Conservation (phyloP, 495 filamentous ascomycete species). For the Penicillium goetzii region DNA sequence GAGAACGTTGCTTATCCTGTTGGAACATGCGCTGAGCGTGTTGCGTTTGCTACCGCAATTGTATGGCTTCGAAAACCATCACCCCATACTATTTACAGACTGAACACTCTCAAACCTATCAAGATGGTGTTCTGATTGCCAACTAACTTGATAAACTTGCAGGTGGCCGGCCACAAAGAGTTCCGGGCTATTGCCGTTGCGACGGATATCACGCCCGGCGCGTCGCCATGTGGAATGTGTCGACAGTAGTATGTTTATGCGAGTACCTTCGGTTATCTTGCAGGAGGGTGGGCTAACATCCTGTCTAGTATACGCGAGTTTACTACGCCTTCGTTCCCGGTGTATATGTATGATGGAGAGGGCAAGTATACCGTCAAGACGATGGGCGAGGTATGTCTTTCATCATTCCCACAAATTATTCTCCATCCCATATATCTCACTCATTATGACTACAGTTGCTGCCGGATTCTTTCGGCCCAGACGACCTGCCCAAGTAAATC, state of each 20-base stretch:
- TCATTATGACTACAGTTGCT: slow-evolving; percentile 55
- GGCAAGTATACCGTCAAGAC: slow-evolving; percentile 70
- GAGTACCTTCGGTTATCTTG: background rate
- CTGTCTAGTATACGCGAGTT: slow-evolving; percentile 75
- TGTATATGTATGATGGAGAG: slow-evolving; percentile 90
- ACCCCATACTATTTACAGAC: background rate
- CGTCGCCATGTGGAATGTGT: slow-evolving; percentile 74
- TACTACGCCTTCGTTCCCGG: slow-evolving; percentile 63
- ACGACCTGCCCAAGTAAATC: slow-evolving; percentile 37
- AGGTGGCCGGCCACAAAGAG: slow-evolving; percentile 63
- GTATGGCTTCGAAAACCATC: slow-evolving; percentile 38
- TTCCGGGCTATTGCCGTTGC: slow-evolving; percentile 88
- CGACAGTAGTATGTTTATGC: slow-evolving; percentile 43
- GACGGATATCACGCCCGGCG: slow-evolving; percentile 75
- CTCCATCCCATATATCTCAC: background rate
- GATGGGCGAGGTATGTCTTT: slow-evolving; percentile 65
- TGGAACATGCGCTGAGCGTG: slow-evolving; percentile 90
- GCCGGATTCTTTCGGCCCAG: slow-evolving; percentile 74
- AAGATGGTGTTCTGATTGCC: too few relatives aligned
- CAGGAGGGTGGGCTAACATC: background rate
- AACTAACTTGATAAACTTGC: too few relatives aligned
- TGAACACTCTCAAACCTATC: too few relatives aligned
- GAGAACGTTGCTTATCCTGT: slow-evolving; percentile 95
- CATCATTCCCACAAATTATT: too few relatives aligned
- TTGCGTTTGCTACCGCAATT: slow-evolving; percentile 81